These are phyloP conservation scores for Neurospora tetraspora DNA, from an alignment of 495 filamentous ascomycete species.

Conservation along the genomic window DNA sequence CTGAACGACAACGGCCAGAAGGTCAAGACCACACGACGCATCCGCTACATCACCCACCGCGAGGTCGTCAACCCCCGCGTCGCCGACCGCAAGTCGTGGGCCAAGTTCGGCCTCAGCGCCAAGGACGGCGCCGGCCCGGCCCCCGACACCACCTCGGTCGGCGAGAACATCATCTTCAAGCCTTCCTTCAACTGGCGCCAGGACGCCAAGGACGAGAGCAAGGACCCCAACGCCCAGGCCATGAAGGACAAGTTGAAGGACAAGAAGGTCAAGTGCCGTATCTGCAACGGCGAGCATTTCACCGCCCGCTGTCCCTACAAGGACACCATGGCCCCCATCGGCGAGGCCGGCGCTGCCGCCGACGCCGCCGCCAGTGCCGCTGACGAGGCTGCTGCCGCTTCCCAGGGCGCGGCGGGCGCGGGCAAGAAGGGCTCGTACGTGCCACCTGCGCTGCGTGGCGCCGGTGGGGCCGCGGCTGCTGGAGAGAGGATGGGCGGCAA, in stretches of 20 bases:
- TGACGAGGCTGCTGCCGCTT: constrained; percentile 33
- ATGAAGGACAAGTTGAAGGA: constrained; percentile 92
- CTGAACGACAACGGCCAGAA: constrained; percentile 91
- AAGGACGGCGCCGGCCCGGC: constrained; percentile 60
- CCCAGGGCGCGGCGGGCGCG: constrained; percentile 46
- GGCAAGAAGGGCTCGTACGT: constrained; percentile 76
- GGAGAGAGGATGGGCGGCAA: constrained; percentile 89
- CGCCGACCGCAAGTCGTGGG: constrained; percentile 82
- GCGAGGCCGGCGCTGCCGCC: constrained; percentile 36
- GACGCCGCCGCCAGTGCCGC: constrained; percentile 45
- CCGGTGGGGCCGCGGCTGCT: constrained; percentile 44
- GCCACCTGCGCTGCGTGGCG: constrained; percentile 80
- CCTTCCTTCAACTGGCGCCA: constrained; percentile 85
- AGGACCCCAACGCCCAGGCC: constrained; percentile 62
- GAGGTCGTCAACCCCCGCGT: constrained; percentile 94
- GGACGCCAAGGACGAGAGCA: constrained; percentile 69
- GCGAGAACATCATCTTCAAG: constrained; percentile 94
- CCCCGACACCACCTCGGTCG: constrained; percentile 83
- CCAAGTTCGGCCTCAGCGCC: constrained; percentile 70
- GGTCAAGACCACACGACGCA: constrained; percentile 89
- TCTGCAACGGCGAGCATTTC: constrained; percentile 97
- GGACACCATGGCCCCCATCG: constrained; percentile 54
- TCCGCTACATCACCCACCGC: constrained; percentile 78
- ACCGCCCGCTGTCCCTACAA: constrained; percentile 75
- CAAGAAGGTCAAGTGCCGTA: constrained; percentile 99